Evolutionary conservation across 106 monocot species (phyloP), one percentile per base, ranked within the genome.

Genomic region (Ottelia alismoides): DNA sequence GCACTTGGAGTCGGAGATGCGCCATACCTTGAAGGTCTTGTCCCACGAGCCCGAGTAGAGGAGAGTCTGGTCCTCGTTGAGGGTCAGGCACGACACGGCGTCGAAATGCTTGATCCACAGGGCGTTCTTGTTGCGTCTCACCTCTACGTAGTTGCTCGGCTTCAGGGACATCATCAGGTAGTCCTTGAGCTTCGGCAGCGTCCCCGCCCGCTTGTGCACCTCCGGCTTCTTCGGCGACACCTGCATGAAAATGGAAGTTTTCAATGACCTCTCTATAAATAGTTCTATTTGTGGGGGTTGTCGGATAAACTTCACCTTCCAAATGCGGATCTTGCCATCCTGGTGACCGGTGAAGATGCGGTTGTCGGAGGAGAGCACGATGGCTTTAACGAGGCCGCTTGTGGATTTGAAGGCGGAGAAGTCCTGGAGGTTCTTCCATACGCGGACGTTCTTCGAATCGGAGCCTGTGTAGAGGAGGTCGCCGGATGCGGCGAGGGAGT

Each of bases 11-110:
- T 83, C 83, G 19, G 67, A 43, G 18, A 84, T 12, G 21, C 79
- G 73, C 88, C 88, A 89, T 1, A 79, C 69, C 61, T 89, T 89
- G 43, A 89, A 23, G 18, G 76, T 74, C 27, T 52, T 71, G 53
- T 89, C 88, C 76, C 83, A 83, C 2, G 88, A 89, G 0, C 79
- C 83, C 1, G 80, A 84, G 66, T 84, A 89, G 25, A 89, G 56
- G 20, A 77, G 32, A 1, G n/a, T 31, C 59, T 59, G 58, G 61
- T 71, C 73, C 25, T 79, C 69, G 63, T 40, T 73, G 2, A 80
- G 45, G 63, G 55, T 60, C 22, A 89, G 59, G 65, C 71, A 74
- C 22, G 80, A 79, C 18, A 79, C 62, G 11, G 76, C 83, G 30
- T 83, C 82, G 40, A 40, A 43, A 51, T 88, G 88, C 2, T 70